Conservation (phyloP, 345 rosid genomes). For the Draba incana region DNA sequence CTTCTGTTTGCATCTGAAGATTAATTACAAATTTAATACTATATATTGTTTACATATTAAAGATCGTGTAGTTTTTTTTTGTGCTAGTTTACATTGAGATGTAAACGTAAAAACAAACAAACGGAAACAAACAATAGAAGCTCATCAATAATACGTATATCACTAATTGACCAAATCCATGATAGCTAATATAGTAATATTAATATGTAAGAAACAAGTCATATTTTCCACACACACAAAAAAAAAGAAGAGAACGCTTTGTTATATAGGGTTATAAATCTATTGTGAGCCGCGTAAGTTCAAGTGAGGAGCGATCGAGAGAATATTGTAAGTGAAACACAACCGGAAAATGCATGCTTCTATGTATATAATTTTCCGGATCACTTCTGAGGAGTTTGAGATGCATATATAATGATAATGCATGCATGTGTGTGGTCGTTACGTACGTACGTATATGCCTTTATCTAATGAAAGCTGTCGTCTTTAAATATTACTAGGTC, state of each 20-base stretch:
- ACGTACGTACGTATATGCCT: constrained; percentile 28
- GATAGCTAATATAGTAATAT: not conserved
- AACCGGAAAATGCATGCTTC: not conserved
- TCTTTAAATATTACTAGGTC: constrained; percentile 25
- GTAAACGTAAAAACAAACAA: constrained; percentile 15
- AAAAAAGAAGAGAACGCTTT: not conserved
- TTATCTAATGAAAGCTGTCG: constrained; percentile 24
- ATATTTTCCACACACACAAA: not conserved
- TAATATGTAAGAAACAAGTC: constrained; percentile 10
- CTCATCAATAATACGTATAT: not conserved
- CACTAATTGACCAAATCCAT: constrained; percentile 5
- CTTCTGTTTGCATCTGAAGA: not conserved
- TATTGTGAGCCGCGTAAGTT: constrained; percentile 1
- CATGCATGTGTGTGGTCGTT: constrained; percentile 33
- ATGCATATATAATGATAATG: constrained; percentile 32
- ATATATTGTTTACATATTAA: no score
- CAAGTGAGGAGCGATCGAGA: not conserved
- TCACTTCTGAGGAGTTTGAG: not conserved
- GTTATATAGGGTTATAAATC: not conserved
- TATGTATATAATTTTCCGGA: not conserved
- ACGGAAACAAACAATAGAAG: not conserved
- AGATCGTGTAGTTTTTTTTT: no score
- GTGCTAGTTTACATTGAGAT: not conserved
- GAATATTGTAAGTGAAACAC: not conserved
- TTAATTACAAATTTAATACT: not conserved